phyloP scores from a whole-genome alignment of 2,329 filamentous ascomycete species.

The Colletotrichum falcatum region DNA sequence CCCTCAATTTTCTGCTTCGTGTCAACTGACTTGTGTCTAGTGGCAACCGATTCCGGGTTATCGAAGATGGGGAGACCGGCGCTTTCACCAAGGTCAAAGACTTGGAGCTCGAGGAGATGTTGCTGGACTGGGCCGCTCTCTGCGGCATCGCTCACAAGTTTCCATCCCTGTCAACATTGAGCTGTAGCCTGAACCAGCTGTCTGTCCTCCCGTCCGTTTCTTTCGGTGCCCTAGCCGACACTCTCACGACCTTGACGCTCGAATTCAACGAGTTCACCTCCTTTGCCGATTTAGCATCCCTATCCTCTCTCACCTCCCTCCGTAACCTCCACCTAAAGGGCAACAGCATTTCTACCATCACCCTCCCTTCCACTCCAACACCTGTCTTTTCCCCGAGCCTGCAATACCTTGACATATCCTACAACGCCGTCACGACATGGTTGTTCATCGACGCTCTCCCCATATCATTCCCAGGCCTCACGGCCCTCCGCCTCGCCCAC shows the following conservation, averaged over 20 bases:
- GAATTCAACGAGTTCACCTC: conserved; percentile 78
- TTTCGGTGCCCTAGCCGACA: conserved; percentile 57
- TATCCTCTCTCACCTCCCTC: conserved; percentile 64
- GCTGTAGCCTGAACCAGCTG: conserved; percentile 70
- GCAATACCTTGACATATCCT: conserved; percentile 78
- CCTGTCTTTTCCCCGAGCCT: conserved; percentile 67
- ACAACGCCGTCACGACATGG: conserved; percentile 79
- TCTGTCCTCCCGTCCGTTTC: conserved; percentile 59
- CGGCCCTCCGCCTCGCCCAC: conserved; percentile 81
- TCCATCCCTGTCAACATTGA: conserved; percentile 61
- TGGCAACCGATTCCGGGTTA: conserved; percentile 75
- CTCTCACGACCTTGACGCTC: conserved; percentile 73
- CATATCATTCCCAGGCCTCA: conserved; percentile 77
- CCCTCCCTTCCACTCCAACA: conserved; percentile 46
- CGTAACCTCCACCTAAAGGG: conserved; percentile 78
- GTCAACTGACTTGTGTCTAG: conserved; percentile 56
- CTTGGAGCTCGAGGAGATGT: conserved; percentile 74
- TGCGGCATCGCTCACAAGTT: conserved; percentile 66
- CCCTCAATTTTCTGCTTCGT: neutral
- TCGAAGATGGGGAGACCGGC: conserved; percentile 47
- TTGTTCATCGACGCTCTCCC: conserved; percentile 77
- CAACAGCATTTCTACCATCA: conserved; percentile 72
- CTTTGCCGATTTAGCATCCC: conserved; percentile 66
- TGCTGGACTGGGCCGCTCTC: conserved; percentile 75
- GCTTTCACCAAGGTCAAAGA: conserved; percentile 66